Percentiles rank a stretch among this genome's conserved stretches.
phyloP scores from a whole-genome alignment of 129 eudicot species.

The carrot (Daucus carota) region DH1_v3.0 NC_030389.2:10846001-10846500 shows the following conservation, averaged over 20 bases:
- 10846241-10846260: slow-evolving; percentile 15
- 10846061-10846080: too few relatives aligned
- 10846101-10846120: neutral
- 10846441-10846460: too few relatives aligned
- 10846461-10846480: too few relatives aligned
- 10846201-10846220: neutral
- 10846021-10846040: too few relatives aligned
- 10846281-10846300: slow-evolving; percentile 17
- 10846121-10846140: neutral
- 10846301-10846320: slow-evolving; percentile 17
- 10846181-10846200: neutral
- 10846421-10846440: too few relatives aligned
- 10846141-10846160: neutral
- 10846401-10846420: too few relatives aligned
- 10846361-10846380: too few relatives aligned
- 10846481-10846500: too few relatives aligned
- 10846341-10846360: too few relatives aligned
- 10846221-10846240: neutral
- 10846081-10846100: neutral
- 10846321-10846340: slow-evolving; percentile 24
- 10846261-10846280: slow-evolving; percentile 9
- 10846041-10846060: too few relatives aligned
- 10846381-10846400: too few relatives aligned
- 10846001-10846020: too few relatives aligned
- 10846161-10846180: neutral